Conservation (phyloP, 1,139 yeast genomes). For the Suhomyces wounanorum region DNA sequence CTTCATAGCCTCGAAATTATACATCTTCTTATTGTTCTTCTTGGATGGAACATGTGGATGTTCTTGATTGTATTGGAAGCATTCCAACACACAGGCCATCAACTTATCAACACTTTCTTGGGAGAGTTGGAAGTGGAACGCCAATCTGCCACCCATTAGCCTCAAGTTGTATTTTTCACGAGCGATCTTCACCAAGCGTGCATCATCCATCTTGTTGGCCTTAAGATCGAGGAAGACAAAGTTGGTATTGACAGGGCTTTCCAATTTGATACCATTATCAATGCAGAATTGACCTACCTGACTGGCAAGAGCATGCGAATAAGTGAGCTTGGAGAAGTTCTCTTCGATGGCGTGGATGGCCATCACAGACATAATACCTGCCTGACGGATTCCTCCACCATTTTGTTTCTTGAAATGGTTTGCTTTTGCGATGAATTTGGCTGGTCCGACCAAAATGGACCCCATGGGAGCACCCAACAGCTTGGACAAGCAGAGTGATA, state of each 20-base stretch:
- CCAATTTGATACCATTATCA: conserved; percentile 43
- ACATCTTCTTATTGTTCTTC: conserved; percentile 34
- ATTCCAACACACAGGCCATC: conserved; percentile 60
- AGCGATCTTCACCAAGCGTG: conserved; percentile 56
- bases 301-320: conserved; percentile 68
- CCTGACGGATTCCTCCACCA: conserved; percentile 52
- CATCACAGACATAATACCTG: conserved; percentile 45
- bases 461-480: conserved; percentile 52
- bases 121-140: conserved; percentile 82
- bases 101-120: conserved; percentile 66
- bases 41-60: conserved; percentile 28
- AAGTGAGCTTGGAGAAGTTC: conserved; percentile 38
- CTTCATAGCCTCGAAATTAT: conserved; percentile 30
- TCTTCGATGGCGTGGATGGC: conserved; percentile 45
- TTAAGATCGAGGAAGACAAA: conserved; percentile 45
- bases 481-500: conserved; percentile 48
- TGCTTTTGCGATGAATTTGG: conserved; percentile 39
- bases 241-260: conserved; percentile 44
- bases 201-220: conserved; percentile 44
- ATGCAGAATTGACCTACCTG: conserved; percentile 65
- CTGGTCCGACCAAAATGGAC: conserved; percentile 40
- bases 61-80: conserved; percentile 45
- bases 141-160: conserved; percentile 73
- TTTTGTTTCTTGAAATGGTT: conserved; percentile 50
- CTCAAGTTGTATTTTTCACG: conserved; percentile 58